These are phyloP conservation scores for Fusarium miscanthi DNA, from an alignment of 2,329 filamentous ascomycete genomes.

Conservation along the genomic window DNA sequence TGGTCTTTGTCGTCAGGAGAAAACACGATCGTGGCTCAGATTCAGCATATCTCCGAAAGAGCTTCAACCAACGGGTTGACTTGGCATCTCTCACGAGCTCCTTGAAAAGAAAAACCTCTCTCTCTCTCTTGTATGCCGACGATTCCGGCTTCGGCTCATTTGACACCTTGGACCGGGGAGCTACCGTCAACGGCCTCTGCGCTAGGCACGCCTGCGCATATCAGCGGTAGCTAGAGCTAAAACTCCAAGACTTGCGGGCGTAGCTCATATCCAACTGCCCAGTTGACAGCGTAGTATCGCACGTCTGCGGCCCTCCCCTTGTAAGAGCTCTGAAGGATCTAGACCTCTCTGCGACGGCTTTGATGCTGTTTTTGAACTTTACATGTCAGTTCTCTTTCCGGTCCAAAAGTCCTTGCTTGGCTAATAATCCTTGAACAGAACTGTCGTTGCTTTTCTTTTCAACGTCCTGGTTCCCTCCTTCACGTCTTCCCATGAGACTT, in stretches of 20 bases:
- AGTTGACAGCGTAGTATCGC: slow-evolving; percentile 17
- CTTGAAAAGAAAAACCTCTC: background rate
- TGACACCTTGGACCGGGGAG: background rate
- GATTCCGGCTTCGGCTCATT: slow-evolving; percentile 5
- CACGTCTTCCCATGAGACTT: background rate
- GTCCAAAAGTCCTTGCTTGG: background rate
- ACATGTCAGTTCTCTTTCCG: background rate
- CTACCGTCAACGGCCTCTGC: slow-evolving; percentile 19
- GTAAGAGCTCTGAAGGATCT: slow-evolving; percentile 10
- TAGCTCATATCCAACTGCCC: slow-evolving; percentile 5
- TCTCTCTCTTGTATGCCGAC: background rate
- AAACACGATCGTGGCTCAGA: background rate
- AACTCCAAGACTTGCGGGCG: slow-evolving; percentile 29
- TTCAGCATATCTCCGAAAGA: background rate
- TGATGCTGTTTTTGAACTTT: background rate
- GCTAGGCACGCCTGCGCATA: slow-evolving; percentile 27
- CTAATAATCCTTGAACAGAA: background rate
- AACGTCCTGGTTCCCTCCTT: background rate
- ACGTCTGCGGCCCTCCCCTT: slow-evolving; percentile 10
- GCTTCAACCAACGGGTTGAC: background rate
- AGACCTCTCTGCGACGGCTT: slow-evolving; percentile 3
- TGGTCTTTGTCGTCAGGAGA: background rate
- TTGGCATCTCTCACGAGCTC: background rate
- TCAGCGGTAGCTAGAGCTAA: slow-evolving; percentile 14
- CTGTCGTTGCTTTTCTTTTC: background rate